Evolutionary conservation across 352 stramenopile species (phyloP), one percentile per base, ranked within the genome.

Genomic region (Elongisporangium prolatum): DNA sequence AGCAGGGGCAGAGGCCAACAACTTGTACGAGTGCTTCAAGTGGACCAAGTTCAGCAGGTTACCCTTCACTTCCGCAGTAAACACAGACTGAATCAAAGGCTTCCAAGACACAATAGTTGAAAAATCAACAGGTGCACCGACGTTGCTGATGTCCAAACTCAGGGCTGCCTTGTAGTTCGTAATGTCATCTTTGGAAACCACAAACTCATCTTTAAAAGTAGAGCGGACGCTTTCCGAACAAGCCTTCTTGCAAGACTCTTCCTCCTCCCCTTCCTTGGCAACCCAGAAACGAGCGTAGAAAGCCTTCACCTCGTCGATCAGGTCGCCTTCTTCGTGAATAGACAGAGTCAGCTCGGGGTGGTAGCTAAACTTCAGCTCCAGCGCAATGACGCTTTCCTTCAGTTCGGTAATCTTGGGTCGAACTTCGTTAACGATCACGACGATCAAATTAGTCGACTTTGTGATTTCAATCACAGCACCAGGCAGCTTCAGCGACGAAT

Each of bases 1-100:
- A 17, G 60, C 67, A 48, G 60, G 67, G 21, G 21, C 57, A 7
- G 48, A 25, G 2, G 63, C 69, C 52, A 94, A 54, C 20, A 93
- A 52, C 65, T 91, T 89, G 71, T 93, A 89, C 62, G 80, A 91
- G 71, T 95, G 84, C 56, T 85, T 91, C 9, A 94, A 51, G 62
- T 96, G 86, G 47, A 96, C 84, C 4, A 96, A 55, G 50, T 89
- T 68, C 3, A 96, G 67, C 59, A 96, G 48, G 62, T 95, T 93
- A 38, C 83, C 84, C 50, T 84, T 72, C 37, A 94, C 81, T 50
- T 95, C 80, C 55, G 85, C 84, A 13, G 86, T 80, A 61, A 95
- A 92, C 21, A 96, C 73, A 8, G 84, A 87, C 68, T 89, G 75
- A 50, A 95, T 94, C 21, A 96, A 61, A 34, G 84, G 72, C 48